These are phyloP conservation scores for Suillus fuscotomentosus DNA, from an alignment of 768 basidiomycete genomes.

Conservation along the genomic window DNA sequence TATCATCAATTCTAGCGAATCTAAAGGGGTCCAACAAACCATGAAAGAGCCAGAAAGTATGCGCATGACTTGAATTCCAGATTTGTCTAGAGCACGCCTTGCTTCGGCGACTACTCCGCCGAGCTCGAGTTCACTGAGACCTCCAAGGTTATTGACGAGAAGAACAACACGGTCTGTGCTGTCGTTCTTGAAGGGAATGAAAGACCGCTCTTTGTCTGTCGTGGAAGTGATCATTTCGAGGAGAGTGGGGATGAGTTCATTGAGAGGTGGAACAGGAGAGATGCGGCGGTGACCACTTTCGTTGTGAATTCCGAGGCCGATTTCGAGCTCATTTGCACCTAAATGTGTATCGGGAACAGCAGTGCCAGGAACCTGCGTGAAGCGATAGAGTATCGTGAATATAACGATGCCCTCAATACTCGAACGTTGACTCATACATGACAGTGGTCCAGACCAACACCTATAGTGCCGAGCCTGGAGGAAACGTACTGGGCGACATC, in stretches of 20 bases:
- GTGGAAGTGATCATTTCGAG: constrained; percentile 71
- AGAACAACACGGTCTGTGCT: constrained; percentile 71
- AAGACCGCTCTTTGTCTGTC: constrained; percentile 73
- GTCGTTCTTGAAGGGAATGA: constrained; percentile 64
- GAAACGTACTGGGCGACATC: constrained; percentile 63
- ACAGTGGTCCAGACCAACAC: constrained; percentile 86
- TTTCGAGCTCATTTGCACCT: constrained; percentile 68
- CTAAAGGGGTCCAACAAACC: constrained; percentile 41
- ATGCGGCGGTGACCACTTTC: constrained; percentile 72
- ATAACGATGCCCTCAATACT: not conserved
- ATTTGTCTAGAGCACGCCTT: constrained; percentile 49
- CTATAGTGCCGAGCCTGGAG: constrained; percentile 73
- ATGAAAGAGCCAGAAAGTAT: constrained; percentile 83
- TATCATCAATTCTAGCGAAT: not conserved
- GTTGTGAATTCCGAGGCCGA: constrained; percentile 92
- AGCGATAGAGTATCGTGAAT: not conserved
- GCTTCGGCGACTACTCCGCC: constrained; percentile 65
- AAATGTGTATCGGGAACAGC: constrained; percentile 55
- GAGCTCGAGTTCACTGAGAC: constrained; percentile 81
- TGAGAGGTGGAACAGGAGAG: constrained; percentile 69
- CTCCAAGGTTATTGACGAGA: constrained; percentile 87
- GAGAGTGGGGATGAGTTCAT: constrained; percentile 66
- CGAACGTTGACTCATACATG: constrained; percentile 49
- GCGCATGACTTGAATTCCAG: constrained; percentile 57
- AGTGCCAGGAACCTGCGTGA: constrained; percentile 72